Conservation (phyloP, 371 early-diverging fungal species). For the Saksenaea vasiformis region DNA sequence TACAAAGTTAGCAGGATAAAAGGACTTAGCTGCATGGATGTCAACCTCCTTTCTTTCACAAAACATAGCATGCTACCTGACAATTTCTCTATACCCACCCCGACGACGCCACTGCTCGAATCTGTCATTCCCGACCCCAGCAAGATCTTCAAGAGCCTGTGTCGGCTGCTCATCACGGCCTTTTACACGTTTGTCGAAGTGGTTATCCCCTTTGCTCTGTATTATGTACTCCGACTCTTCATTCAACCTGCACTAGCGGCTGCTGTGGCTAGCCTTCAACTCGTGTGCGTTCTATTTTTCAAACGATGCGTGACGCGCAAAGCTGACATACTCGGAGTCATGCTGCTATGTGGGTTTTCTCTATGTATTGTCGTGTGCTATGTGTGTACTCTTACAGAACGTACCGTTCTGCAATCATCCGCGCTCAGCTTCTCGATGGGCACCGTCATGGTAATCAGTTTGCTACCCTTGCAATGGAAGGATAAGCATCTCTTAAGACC, state of each 20-base stretch:
- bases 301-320: background rate
- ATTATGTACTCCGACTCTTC: background rate
- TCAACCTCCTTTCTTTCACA: no score
- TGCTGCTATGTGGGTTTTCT: background rate
- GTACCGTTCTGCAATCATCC: background rate
- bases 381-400: background rate
- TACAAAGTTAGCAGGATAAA: no score
- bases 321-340: background rate
- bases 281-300: background rate
- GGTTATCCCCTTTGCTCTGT: background rate
- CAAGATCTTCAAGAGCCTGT: background rate
- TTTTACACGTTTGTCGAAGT: background rate
- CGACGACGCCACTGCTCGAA: background rate
- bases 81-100: background rate
- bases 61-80: background rate
- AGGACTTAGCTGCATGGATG: no score
- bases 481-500: background rate
- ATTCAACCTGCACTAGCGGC: background rate
- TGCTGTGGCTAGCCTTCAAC: background rate
- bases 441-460: background rate
- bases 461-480: background rate
- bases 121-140: background rate
- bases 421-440: background rate
- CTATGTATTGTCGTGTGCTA: background rate
- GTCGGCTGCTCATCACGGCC: background rate